These are phyloP conservation scores for Tetracentron sinense DNA, from an alignment of 164 flowering plant species.

Conservation along the genomic window DNA sequence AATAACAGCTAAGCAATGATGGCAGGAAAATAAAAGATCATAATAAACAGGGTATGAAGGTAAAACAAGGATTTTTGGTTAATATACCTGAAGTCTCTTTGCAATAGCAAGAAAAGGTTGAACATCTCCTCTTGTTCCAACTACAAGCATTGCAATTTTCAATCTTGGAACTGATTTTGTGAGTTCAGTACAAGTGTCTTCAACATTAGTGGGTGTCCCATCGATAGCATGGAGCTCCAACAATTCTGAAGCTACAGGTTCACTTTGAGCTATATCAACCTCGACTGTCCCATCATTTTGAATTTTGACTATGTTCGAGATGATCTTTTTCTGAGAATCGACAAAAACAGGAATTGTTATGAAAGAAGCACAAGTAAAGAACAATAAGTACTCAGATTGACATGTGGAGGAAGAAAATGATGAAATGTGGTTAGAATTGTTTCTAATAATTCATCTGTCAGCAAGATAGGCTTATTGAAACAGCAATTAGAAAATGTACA, in stretches of 20 bases:
- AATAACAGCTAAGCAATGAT: neutral
- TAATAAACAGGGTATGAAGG: neutral
- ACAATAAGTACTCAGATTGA: neutral
- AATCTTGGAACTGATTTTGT: conserved; percentile 64
- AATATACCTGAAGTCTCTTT: conserved; percentile 80
- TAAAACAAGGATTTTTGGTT: neutral
- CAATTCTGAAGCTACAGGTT: conserved; percentile 70
- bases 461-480: neutral
- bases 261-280: conserved; percentile 59
- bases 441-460: neutral
- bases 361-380: neutral
- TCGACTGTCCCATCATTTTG: conserved; percentile 87
- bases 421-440: too few species aligned
- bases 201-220: conserved; percentile 22
- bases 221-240: conserved; percentile 56
- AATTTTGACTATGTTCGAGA: conserved; percentile 66
- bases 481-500: too few species aligned
- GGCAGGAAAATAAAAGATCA: neutral
- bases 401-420: neutral
- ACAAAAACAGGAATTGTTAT: neutral
- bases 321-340: conserved; percentile 56
- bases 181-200: conserved; percentile 24
- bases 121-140: conserved; percentile 97
- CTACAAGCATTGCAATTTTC: conserved; percentile 80
- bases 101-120: conserved; percentile 89